Base-by-base conservation (phyloP, 1,139 yeast genomes). In the Yamadazyma siamensis region DNA sequence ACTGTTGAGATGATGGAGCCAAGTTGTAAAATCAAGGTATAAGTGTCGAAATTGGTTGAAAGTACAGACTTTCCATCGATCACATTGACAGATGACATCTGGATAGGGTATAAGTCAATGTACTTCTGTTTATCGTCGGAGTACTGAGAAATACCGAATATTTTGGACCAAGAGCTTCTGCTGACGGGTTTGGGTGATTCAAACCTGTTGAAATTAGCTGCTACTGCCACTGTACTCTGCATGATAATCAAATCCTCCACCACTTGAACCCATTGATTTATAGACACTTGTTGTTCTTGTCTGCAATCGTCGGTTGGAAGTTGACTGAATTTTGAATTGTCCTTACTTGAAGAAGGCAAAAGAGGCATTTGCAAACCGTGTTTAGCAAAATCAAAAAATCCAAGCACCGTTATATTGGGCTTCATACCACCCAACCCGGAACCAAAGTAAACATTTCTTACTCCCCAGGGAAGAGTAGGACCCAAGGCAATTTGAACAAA, bases 381-480 rank as follows among this genome's bases (percentile, higher is more conserved):
- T 34, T 65, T 65, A 11, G 50, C 52, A 31, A 77, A 65, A 48
- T 88, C 95, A 46, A 81, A 85, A 48, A 87, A 87, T 0, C 96
- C 96, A 28, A 89, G 44, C 0, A 91, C 95, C 0, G 96, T 87
- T 33, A 91, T 88, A 52, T 91, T 91, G 2, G 98, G 98, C 46
- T 77, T 81, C 97, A 91, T 91, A 10, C 96, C 96, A 5, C 98
- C 98, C 13, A 91, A 64, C 0, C 98, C 98, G 3, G 95, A 84
- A 0, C 96, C 96, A 40, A 89, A 57, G 37, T 77, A 88, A 11
- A 91, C 88, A 52, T 91, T 89, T 36, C 97, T 65, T 0, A 87
- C 94, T n/a, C 98, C 97, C 96, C 97, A 89, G 0, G 88, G 82
- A 23, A 91, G 67, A 3, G 83, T 73, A 0, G 96, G 91, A 0